Evolutionary conservation across 805 yeast species (phyloP).

Genomic region (Hanseniaspora opuntiae): DNA sequence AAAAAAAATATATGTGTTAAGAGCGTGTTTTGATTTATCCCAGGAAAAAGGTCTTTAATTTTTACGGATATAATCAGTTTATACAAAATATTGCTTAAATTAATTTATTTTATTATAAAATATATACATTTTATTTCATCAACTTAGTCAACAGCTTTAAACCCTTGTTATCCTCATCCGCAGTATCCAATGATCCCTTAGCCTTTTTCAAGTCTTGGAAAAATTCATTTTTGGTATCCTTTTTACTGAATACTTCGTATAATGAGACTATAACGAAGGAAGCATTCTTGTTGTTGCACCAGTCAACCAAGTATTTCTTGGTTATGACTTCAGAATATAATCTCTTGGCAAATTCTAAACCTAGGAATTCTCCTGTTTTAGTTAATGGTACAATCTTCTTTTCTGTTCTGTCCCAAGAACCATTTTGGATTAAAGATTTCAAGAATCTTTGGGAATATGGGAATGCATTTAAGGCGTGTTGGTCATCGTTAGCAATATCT

Average conservation of each 20-base stretch:
- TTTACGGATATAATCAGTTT: too few relatives aligned
- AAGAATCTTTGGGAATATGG: conserved; percentile 65
- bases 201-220: conserved; percentile 40
- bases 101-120: background rate
- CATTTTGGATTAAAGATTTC: conserved; percentile 69
- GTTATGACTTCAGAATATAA: conserved; percentile 42
- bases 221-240: conserved; percentile 36
- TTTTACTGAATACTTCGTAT: conserved; percentile 45
- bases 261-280: conserved; percentile 73
- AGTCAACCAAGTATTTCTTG: conserved; percentile 37
- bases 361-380: conserved; percentile 33
- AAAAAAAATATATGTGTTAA: too few relatives aligned
- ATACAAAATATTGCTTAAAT: too few relatives aligned
- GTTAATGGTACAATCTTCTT: conserved; percentile 35
- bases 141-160: conserved; percentile 38
- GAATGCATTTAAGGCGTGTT: conserved; percentile 46
- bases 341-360: conserved; percentile 45
- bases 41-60: too few relatives aligned
- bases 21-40: too few relatives aligned
- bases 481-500: conserved; percentile 46
- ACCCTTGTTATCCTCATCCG: conserved; percentile 47
- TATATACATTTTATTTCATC: conserved; percentile 15
- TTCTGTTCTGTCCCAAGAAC: conserved; percentile 62
- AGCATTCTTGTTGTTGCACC: conserved; percentile 59
- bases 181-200: conserved; percentile 32